Base-by-base conservation (phyloP, 192 early-diverging fungal genomes). In the Gonapodya sp. region DNA sequence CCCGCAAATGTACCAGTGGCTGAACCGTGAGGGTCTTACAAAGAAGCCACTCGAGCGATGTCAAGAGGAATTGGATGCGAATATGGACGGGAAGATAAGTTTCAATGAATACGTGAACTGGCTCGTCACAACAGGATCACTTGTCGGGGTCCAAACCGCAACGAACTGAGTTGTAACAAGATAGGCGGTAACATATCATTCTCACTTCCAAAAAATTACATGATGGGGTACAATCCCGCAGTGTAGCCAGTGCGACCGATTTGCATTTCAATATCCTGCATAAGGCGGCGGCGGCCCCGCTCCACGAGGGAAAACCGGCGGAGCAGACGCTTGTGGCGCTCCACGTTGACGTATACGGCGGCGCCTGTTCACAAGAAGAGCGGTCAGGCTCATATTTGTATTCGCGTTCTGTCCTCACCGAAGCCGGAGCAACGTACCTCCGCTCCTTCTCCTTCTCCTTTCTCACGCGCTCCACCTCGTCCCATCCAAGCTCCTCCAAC, bases 371-470 rank as follows among this genome's bases (percentile, higher is more conserved):
- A 64, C 8, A 64, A 64, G 8, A 64, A 24, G 8, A 64, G 24
- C 46, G 24, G 8, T 8, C 24, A 24, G 46, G 8, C 46, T 24
- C 24, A n/a, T n/a, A n/a, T 24, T 64, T 8, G 46, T 24, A 64
- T 16, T 24, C 46, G 8, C 46, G 46, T 16, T 64, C 46, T 24
- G 24, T 16, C 46, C 24, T 8, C 8, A 64, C 24, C 24, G 46
- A 64, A 8, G 46, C 8, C 46, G 34, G 31, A 34, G 75, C 16
- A 72, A 72, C 75, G 18, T 33, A 77, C 75, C 75, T 77, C 31
- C 30, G 75, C 8, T 77, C 34, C 75, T 34, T 77, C 18, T 77
- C 75, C 75, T 34, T 18, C 75, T 77, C 75, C 75, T 34, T 77
- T 34, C 30, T 2, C 2, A 77, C 8, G 18, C 34, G 16, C 75